These are phyloP conservation scores for Suillus fuscotomentosus DNA, from an alignment of 768 basidiomycete species.

Conservation along the genomic window DNA sequence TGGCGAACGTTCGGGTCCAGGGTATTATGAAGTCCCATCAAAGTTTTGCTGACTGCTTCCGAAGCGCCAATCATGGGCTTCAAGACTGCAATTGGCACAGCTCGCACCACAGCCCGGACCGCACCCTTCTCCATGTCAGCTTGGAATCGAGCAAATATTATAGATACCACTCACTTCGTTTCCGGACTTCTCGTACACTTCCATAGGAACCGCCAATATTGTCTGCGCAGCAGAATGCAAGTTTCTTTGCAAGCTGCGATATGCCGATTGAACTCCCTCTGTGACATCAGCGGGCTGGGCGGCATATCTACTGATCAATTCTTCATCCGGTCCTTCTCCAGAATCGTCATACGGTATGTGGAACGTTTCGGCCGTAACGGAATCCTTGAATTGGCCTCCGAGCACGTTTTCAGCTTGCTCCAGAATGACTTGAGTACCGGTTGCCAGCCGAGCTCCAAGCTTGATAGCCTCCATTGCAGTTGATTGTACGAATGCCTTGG, in stretches of 20 bases:
- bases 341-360: conserved; percentile 41
- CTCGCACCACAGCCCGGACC: conserved; percentile 90
- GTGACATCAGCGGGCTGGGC: conserved; percentile 81
- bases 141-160: background rate
- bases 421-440: conserved; percentile 95
- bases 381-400: conserved; percentile 70
- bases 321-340: conserved; percentile 39
- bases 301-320: conserved; percentile 85
- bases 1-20: conserved; percentile 81
- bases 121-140: conserved; percentile 59
- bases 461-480: conserved; percentile 96
- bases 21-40: conserved; percentile 90
- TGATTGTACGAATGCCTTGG: conserved; percentile 88
- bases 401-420: conserved; percentile 93
- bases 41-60: conserved; percentile 93
- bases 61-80: conserved; percentile 98
- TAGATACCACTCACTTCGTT: conserved; percentile 62
- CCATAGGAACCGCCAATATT: conserved; percentile 98
- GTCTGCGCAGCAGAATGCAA: conserved; percentile 95
- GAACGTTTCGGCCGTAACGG: conserved; percentile 67
- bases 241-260: conserved; percentile 82
- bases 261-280: conserved; percentile 92
- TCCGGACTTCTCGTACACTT: conserved; percentile 93
- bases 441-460: conserved; percentile 90
- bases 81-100: conserved; percentile 95